Conservation (phyloP, 2,329 filamentous ascomycete genomes). For the Periglandula ipomoeae region DNA sequence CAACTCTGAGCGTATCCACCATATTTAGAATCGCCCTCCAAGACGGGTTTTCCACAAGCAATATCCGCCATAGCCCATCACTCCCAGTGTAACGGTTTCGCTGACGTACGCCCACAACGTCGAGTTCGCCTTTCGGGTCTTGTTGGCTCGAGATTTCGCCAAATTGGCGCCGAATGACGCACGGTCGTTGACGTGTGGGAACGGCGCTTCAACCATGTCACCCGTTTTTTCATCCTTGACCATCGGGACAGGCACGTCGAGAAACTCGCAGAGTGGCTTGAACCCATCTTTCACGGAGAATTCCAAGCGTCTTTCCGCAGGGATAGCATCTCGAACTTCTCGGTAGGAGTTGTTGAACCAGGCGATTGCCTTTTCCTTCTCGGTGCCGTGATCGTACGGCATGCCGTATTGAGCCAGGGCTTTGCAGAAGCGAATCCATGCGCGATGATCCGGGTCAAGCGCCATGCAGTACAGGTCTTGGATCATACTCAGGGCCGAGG, state of each 20-base stretch:
- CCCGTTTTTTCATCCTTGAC: conserved; percentile 21
- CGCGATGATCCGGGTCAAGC: conserved; percentile 17
- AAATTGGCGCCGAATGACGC: conserved; percentile 13
- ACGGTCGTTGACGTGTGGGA: conserved; percentile 24
- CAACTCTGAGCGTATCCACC: not conserved
- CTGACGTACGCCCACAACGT: conserved; percentile 17
- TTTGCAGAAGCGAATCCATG: conserved; percentile 19
- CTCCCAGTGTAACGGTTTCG: conserved; percentile 15
- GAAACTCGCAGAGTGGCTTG: conserved; percentile 30
- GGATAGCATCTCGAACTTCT: conserved; percentile 25
- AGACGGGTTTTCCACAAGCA: conserved; percentile 20
- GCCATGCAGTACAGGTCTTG: conserved; percentile 18
- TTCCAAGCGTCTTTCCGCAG: conserved; percentile 26
- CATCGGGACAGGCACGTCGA: conserved; percentile 27
- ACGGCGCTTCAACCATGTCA: conserved; percentile 21
- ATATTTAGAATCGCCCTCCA: conserved; percentile 7
- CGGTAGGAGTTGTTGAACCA: conserved; percentile 29
- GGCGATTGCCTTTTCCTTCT: conserved; percentile 27
- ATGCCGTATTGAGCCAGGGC: conserved; percentile 17
- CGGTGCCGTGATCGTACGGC: conserved; percentile 21
- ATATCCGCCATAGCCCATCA: conserved; percentile 21
- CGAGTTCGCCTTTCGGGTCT: conserved; percentile 14
- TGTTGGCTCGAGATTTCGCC: conserved; percentile 5
- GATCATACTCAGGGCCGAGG: conserved; percentile 8
- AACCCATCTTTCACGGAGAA: conserved; percentile 31